phyloP scores from a whole-genome alignment of 179 eudicot genomes.

The Camellia oleifera region DNA sequence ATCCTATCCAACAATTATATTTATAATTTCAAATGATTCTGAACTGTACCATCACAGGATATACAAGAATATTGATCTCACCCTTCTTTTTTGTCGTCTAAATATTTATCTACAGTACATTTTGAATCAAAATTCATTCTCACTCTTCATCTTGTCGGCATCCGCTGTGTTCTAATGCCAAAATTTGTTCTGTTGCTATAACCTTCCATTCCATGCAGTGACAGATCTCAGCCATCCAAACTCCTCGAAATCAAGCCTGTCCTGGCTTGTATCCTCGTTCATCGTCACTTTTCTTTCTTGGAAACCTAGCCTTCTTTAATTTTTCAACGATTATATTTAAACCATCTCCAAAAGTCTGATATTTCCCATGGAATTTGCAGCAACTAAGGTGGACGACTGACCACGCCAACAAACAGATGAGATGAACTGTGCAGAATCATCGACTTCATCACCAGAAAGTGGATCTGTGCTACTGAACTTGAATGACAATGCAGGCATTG shows the following conservation, averaged over 20 bases:
- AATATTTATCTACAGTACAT: constrained; percentile 6
- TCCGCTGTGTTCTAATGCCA: constrained; percentile 29
- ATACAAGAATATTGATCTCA: background rate
- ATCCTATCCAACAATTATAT: background rate
- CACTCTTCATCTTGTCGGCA: constrained; percentile 20
- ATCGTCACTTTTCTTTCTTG: background rate
- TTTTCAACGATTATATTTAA: constrained; percentile 13
- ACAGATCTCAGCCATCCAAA: constrained; percentile 7
- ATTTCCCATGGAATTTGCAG: constrained; percentile 88
- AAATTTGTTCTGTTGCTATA: constrained; percentile 29
- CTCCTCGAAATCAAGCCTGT: background rate
- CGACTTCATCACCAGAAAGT: constrained; percentile 61
- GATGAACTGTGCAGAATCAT: constrained; percentile 67
- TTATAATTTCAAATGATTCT: constrained; percentile 7
- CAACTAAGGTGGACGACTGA: constrained; percentile 75
- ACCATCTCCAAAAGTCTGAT: constrained; percentile 85
- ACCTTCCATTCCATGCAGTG: background rate
- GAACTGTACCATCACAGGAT: constrained; percentile 9
- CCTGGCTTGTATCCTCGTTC: background rate
- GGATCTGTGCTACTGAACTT: constrained; percentile 60
- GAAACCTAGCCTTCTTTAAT: background rate
- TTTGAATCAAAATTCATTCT: background rate
- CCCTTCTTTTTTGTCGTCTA: background rate
- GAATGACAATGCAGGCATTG: constrained; percentile 80
- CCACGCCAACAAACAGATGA: constrained; percentile 96